Percentiles rank a stretch among this genome's conserved stretches.
These are phyloP conservation scores for Murraya koenigii DNA, from an alignment of 345 rosid species.

Conservation along the genomic window DNA sequence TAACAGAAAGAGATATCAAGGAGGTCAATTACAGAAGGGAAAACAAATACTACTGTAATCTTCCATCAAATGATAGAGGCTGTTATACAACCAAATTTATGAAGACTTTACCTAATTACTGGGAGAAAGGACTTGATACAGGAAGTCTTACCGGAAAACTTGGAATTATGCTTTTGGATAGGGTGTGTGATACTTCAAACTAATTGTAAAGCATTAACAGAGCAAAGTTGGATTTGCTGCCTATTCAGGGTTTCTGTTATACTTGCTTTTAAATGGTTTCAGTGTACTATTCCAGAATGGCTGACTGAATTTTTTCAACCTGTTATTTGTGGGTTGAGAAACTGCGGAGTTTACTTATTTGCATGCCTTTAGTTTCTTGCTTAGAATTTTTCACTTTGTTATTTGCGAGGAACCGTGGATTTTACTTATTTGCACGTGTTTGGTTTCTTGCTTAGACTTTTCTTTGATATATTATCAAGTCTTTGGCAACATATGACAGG, in stretches of 20 bases:
- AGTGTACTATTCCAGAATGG: not conserved
- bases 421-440: no score
- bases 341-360: no score
- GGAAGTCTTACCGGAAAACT: not conserved
- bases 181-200: not conserved
- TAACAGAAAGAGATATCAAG: not conserved
- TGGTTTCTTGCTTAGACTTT: not conserved
- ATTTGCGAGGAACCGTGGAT: not conserved
- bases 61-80: not conserved
- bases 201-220: not conserved
- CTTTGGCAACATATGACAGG: not conserved
- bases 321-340: no score
- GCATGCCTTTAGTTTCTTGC: no score
- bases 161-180: not conserved
- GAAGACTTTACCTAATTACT: not conserved
- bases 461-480: not conserved
- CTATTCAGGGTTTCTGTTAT: not conserved
- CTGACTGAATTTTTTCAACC: no score
- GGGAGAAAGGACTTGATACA: not conserved
- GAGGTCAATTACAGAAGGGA: not conserved
- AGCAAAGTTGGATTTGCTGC: not conserved
- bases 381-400: not conserved
- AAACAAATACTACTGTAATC: not conserved
- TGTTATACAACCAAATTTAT: not conserved
- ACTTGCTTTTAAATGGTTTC: not conserved